Evolutionary conservation across 2,329 filamentous ascomycete species (phyloP).

Genomic region (Ceratocystis colombiana): DNA sequence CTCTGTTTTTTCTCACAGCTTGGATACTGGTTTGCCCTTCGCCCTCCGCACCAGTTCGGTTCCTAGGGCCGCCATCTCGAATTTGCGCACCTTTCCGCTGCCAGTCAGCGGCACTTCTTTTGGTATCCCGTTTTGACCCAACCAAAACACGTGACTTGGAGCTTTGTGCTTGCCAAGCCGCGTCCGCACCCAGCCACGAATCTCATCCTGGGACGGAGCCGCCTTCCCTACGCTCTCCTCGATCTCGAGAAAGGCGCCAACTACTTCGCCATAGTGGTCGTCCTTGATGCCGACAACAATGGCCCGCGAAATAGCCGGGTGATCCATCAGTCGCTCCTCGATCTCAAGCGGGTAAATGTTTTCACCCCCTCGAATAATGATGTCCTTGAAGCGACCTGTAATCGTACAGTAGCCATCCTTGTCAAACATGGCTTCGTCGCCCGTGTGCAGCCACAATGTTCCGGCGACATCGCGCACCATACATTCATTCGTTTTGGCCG

Average conservation of each 20-base stretch:
- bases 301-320: constrained; percentile 52
- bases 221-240: constrained; percentile 29
- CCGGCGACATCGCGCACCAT: constrained; percentile 46
- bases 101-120: constrained; percentile 53
- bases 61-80: constrained; percentile 49
- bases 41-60: constrained; percentile 44
- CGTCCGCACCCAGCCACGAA: constrained; percentile 53
- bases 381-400: constrained; percentile 68
- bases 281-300: constrained; percentile 61
- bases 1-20: constrained; percentile 1
- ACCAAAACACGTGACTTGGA: constrained; percentile 64
- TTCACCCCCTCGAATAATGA: constrained; percentile 66
- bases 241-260: constrained; percentile 51
- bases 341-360: constrained; percentile 68
- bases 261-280: constrained; percentile 62
- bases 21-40: constrained; percentile 36
- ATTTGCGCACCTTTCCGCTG: constrained; percentile 62
- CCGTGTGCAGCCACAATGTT: constrained; percentile 54
- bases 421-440: constrained; percentile 60
- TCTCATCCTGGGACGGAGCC: constrained; percentile 42
- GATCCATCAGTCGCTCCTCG: constrained; percentile 58
- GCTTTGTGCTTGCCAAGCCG: constrained; percentile 58
- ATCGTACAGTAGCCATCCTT: constrained; percentile 60
- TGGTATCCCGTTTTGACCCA: constrained; percentile 52
- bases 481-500: constrained; percentile 57